Conservation (phyloP, 208 protist genomes). For the Trypanosoma platydactyli region DNA sequence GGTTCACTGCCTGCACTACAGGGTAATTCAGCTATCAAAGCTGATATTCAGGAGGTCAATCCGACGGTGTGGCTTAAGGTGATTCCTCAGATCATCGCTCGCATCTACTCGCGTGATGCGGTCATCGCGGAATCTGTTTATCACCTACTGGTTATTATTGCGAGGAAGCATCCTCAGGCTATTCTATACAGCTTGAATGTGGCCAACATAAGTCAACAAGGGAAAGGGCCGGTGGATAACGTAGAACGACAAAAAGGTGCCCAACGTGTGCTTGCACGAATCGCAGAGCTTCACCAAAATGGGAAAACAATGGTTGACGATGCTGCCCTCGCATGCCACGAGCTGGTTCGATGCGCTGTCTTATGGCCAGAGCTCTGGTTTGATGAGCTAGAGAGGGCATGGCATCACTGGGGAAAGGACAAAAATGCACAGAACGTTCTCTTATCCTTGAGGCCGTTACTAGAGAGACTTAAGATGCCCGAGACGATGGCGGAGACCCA, state of each 20-base stretch:
- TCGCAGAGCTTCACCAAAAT: conserved; percentile 82
- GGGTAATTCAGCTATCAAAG: conserved; percentile 60
- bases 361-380: conserved; percentile 96
- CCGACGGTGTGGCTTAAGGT: conserved; percentile 99
- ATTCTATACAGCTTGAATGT: conserved; percentile 99
- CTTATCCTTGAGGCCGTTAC: conserved; percentile 92
- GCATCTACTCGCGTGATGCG: conserved; percentile 93
- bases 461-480: conserved; percentile 90
- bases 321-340: conserved; percentile 94
- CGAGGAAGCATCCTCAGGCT: conserved; percentile 98
- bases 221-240: conserved; percentile 36
- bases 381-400: conserved; percentile 96
- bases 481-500: conserved; percentile 95
- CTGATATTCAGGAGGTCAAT: conserved; percentile 90
- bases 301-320: conserved; percentile 92
- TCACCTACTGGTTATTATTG: conserved; percentile 93
- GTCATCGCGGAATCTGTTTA: conserved; percentile 93
- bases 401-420: conserved; percentile 94
- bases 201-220: conserved; percentile 78
- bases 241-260: conserved; percentile 66
- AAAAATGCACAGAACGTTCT: conserved; percentile 94
- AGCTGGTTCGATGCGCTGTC: conserved; percentile 99
- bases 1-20: conserved; percentile 55
- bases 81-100: conserved; percentile 99
- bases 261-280: conserved; percentile 74